Conservation (phyloP, 176 grass and related monocot species). For the Triticum monococcum region DNA sequence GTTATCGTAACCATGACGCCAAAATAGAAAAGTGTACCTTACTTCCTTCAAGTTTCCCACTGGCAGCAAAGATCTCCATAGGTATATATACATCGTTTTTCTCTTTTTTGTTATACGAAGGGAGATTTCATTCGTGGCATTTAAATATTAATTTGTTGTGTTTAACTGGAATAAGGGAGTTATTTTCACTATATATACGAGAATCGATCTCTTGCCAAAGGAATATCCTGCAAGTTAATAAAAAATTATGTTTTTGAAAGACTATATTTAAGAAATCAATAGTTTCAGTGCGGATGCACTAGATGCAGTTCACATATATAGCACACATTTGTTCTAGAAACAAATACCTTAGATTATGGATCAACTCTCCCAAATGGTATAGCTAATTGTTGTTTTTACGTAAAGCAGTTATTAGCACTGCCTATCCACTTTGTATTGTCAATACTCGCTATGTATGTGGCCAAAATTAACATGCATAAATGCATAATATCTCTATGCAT, state of each 20-base stretch:
- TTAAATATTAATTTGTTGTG: not conserved
- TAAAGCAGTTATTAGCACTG: not conserved
- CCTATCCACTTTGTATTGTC: not conserved
- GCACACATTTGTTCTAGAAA: not conserved
- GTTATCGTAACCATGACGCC: not conserved
- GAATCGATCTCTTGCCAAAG: not conserved
- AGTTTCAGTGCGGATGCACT: not conserved
- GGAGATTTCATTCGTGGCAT: not conserved
- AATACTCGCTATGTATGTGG: not conserved
- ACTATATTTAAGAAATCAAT: not conserved
- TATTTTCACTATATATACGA: not conserved
- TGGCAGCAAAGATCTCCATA: not conserved
- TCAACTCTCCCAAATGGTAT: not conserved
- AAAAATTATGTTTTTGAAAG: too few species aligned
- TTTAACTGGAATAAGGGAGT: not conserved
- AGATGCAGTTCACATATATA: not conserved
- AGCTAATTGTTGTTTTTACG: not conserved
- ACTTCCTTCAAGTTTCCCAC: not conserved
- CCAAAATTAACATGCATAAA: not conserved
- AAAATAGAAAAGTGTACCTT: not conserved
- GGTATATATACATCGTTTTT: not conserved
- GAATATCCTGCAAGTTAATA: not conserved
- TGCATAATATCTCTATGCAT: not conserved
- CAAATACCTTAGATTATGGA: not conserved
- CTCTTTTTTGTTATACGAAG: not conserved